phyloP scores from a whole-genome alignment of 139 green algal genomes.

The Diplosphaera chodatii region DNA sequence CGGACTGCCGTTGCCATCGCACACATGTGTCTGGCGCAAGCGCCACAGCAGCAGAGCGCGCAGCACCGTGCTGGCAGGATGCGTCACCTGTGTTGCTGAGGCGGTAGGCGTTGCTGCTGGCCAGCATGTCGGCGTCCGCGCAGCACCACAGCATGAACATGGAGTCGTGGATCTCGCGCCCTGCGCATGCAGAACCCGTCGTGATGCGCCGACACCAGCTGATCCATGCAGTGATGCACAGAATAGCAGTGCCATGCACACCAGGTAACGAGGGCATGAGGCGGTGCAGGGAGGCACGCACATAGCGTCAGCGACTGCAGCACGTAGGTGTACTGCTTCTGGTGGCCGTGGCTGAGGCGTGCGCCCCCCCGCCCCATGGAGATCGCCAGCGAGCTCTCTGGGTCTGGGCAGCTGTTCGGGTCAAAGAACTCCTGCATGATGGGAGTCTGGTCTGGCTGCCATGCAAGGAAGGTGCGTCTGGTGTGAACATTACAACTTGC shows the following conservation, averaged over 20 bases:
- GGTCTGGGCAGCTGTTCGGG: neutral
- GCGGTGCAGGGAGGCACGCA: neutral
- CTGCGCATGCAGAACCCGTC: neutral
- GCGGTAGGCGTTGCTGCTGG: constrained; percentile 65
- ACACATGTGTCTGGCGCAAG: no score
- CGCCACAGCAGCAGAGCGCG: no score
- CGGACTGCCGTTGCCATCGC: no score
- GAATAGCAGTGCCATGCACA: no score
- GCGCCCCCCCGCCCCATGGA: constrained; percentile 45
- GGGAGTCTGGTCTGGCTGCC: no score
- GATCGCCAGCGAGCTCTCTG: constrained; percentile 49
- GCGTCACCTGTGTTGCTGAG: constrained; percentile 80
- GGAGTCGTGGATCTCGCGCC: constrained; percentile 39
- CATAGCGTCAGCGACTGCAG: constrained; percentile 81
- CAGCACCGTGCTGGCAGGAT: no score
- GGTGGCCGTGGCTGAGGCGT: constrained; percentile 83
- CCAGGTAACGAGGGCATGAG: neutral
- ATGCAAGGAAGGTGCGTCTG: no score
- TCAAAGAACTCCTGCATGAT: neutral
- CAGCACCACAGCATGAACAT: constrained; percentile 92
- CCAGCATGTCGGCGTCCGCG: constrained; percentile 83
- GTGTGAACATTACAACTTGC: no score
- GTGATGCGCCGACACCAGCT: no score
- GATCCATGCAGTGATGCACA: no score
- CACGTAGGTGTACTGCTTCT: constrained; percentile 86